Evolutionary conservation across 805 yeast species (phyloP).

Genomic region (Metschnikowia corniflorae): DNA sequence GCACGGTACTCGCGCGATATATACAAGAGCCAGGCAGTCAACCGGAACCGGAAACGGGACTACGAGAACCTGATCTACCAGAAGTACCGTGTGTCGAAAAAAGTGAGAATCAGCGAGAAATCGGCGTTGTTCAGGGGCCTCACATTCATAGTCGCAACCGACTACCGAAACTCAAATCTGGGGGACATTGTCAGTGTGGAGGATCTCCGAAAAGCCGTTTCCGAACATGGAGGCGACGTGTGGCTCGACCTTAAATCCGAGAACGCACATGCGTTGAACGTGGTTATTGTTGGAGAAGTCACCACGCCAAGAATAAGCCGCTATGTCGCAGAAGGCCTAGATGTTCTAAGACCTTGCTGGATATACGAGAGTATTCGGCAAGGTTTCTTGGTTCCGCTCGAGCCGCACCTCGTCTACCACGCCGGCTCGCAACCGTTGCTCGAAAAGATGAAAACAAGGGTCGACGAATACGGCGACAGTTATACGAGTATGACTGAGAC

Average conservation of each 20-base stretch:
- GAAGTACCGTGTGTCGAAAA: conserved; percentile 14
- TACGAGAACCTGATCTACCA: conserved; percentile 16
- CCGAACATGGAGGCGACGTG: conserved; percentile 50
- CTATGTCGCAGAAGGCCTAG: conserved; percentile 43
- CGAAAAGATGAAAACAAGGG: conserved; percentile 27
- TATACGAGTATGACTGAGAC: conserved; percentile 31
- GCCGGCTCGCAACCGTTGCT: conserved; percentile 28
- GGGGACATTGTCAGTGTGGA: conserved; percentile 29
- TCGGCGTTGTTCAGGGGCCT: conserved; percentile 42
- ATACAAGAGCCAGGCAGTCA: conserved; percentile 28
- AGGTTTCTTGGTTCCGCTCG: conserved; percentile 46
- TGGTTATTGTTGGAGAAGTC: conserved; percentile 25
- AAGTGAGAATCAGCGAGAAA: conserved; percentile 8
- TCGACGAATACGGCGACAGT: conserved; percentile 66
- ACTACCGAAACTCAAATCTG: conserved; percentile 26
- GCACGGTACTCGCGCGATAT: conserved; percentile 22
- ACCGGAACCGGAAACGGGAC: conserved; percentile 24
- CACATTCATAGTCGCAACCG: conserved; percentile 53
- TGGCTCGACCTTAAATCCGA: conserved; percentile 17
- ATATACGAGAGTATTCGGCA: conserved; percentile 57
- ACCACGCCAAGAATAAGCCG: conserved; percentile 25
- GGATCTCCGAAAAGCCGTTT: conserved; percentile 37
- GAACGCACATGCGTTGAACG: conserved; percentile 3
- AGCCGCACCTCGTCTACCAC: conserved; percentile 54
- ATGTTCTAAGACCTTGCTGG: conserved; percentile 70